phyloP scores from a whole-genome alignment of 2,329 filamentous ascomycete species.

The Neopestalotiopsis sp. region DNA sequence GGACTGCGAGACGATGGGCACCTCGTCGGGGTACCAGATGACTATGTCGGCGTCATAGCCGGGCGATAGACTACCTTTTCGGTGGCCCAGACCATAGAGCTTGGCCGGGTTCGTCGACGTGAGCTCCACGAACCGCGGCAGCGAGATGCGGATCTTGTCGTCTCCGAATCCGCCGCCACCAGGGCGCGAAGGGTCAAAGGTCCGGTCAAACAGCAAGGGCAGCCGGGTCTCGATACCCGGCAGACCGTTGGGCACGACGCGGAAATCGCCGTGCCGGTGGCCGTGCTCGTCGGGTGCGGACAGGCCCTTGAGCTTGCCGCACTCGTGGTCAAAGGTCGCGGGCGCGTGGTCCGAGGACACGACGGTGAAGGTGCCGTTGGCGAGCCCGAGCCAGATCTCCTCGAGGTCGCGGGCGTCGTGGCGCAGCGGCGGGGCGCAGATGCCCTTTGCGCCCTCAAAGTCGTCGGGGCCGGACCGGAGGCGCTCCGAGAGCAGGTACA shows the following conservation, averaged over 20 bases:
- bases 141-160: constrained; percentile 21
- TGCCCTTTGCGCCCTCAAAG: constrained; percentile 58
- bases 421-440: constrained; percentile 57
- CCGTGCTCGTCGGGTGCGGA: not conserved
- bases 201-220: constrained; percentile 21
- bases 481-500: constrained; percentile 56
- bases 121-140: constrained; percentile 36
- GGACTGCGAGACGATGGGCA: constrained; percentile 15
- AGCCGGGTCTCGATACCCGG: constrained; percentile 22
- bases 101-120: constrained; percentile 21
- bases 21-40: constrained; percentile 22
- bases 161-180: constrained; percentile 12
- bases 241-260: constrained; percentile 21
- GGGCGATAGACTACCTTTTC: constrained; percentile 22
- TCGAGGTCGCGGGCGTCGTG: constrained; percentile 53
- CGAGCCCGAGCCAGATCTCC: constrained; percentile 55
- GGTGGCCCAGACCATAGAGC: constrained; percentile 19
- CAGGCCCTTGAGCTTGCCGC: constrained; percentile 22
- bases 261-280: constrained; percentile 17
- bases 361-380: constrained; percentile 59
- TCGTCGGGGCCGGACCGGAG: constrained; percentile 32
- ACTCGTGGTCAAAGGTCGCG: constrained; percentile 20
- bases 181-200: constrained; percentile 19
- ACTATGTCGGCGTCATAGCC: constrained; percentile 24
- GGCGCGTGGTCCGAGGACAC: constrained; percentile 44